Conservation (phyloP, 371 early-diverging fungal genomes). For the Mucor lusitanicus region DNA sequence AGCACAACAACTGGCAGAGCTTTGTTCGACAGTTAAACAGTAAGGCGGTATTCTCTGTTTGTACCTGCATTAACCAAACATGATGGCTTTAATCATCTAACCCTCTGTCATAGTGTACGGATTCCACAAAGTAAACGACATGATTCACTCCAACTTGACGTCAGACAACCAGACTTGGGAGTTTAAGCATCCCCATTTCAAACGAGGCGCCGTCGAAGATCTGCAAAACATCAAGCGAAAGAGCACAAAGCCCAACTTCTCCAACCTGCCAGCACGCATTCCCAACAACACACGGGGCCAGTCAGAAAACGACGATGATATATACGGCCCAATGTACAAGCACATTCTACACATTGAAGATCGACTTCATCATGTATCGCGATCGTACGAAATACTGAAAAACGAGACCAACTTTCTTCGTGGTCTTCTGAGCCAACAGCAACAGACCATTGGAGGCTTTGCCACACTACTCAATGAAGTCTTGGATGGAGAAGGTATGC, state of each 20-base stretch:
- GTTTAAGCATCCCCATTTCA: slow-evolving; percentile 69
- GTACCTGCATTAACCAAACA: too few relatives aligned
- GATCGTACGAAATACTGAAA: slow-evolving; percentile 19
- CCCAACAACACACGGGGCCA: background rate
- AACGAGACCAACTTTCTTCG: slow-evolving; percentile 20
- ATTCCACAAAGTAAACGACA: slow-evolving; percentile 63
- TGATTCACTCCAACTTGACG: slow-evolving; percentile 58
- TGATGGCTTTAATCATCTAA: background rate
- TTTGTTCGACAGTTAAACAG: slow-evolving; percentile 89
- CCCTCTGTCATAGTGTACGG: slow-evolving; percentile 46
- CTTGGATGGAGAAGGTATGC: slow-evolving; percentile 5
- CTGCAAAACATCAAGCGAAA: slow-evolving; percentile 68
- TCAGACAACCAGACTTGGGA: slow-evolving; percentile 69
- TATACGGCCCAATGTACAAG: slow-evolving; percentile 21
- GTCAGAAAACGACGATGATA: slow-evolving; percentile 14
- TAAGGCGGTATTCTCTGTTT: slow-evolving; percentile 18
- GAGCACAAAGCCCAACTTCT: slow-evolving; percentile 39
- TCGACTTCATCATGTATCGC: slow-evolving; percentile 18
- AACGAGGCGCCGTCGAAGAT: slow-evolving; percentile 55
- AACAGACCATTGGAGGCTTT: slow-evolving; percentile 15
- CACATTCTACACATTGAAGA: slow-evolving; percentile 30
- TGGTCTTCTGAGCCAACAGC: slow-evolving; percentile 16
- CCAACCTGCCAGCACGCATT: background rate
- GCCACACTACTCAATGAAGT: slow-evolving; percentile 7
- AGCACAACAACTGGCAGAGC: slow-evolving; percentile 85